These are phyloP conservation scores for Saccharomycopsis olivae DNA, from an alignment of 805 yeast species.

Conservation along the genomic window DNA sequence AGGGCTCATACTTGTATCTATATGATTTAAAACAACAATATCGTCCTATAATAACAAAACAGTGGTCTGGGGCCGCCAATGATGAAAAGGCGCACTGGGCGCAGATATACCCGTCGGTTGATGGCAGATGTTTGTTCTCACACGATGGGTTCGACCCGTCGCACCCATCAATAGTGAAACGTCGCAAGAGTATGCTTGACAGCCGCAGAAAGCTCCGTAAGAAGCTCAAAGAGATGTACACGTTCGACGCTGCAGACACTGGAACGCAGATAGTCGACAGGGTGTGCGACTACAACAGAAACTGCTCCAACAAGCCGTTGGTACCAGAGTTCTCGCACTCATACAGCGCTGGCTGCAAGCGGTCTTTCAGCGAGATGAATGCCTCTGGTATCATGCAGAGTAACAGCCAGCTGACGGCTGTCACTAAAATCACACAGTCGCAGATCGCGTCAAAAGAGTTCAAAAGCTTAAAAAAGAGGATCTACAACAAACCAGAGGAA, in stretches of 20 bases:
- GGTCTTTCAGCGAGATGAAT: slow-evolving; percentile 42
- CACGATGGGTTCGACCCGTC: slow-evolving; percentile 37
- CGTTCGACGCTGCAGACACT: slow-evolving; percentile 3
- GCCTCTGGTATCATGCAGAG: slow-evolving; percentile 52
- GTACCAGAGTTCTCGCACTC: no score
- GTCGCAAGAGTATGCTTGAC: slow-evolving; percentile 21
- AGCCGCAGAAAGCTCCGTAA: slow-evolving; percentile 32
- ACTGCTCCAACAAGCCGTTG: no score
- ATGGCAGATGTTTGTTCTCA: slow-evolving; percentile 80
- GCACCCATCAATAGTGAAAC: slow-evolving; percentile 31
- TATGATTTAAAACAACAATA: slow-evolving; percentile 71
- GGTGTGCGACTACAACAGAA: no score
- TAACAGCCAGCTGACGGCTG: slow-evolving; percentile 19
- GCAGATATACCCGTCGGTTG: slow-evolving; percentile 45
- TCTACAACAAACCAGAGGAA: slow-evolving; percentile 21
- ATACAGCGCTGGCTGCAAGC: no score
- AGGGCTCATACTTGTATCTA: slow-evolving; percentile 61
- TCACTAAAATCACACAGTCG: slow-evolving; percentile 25
- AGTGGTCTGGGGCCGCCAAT: slow-evolving; percentile 41
- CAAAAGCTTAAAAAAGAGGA: slow-evolving; percentile 37
- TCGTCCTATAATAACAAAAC: slow-evolving; percentile 74
- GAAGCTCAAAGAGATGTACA: slow-evolving; percentile 20
- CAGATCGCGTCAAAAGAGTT: slow-evolving; percentile 44
- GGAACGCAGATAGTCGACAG: no score
- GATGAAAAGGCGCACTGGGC: slow-evolving; percentile 36